Conservation (phyloP, 2,329 filamentous ascomycete species). For the Phyllosticta capitalensis region DNA sequence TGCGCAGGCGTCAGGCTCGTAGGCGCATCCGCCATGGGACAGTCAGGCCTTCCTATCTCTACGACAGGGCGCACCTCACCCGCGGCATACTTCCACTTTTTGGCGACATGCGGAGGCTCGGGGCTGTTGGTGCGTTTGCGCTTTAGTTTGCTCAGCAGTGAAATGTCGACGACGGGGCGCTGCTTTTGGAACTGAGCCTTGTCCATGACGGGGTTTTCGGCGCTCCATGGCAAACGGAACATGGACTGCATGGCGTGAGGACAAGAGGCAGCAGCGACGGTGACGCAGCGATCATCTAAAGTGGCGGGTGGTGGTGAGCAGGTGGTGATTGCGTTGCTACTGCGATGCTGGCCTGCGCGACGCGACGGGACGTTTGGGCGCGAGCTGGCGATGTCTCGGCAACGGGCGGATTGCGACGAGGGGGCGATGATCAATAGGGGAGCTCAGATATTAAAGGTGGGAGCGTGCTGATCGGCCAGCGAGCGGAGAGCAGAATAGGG, state of each 20-base stretch:
- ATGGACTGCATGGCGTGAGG: constrained; percentile 39
- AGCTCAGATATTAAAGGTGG: constrained; percentile 11
- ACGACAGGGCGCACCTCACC: constrained; percentile 16
- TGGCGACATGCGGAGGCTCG: constrained; percentile 26
- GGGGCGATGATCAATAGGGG: constrained; percentile 5
- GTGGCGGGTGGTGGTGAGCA: constrained; percentile 16
- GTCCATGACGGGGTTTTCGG: constrained; percentile 33
- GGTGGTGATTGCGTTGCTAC: constrained; percentile 8
- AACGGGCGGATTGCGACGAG: constrained; percentile 8
- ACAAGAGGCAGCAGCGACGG: constrained; percentile 24
- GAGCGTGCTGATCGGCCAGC: constrained; percentile 6
- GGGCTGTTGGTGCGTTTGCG: constrained; percentile 47
- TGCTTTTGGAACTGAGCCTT: constrained; percentile 33
- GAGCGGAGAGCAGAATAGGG: constrained; percentile 11
- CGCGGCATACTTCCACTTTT: constrained; percentile 22
- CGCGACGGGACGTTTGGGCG: constrained; percentile 10
- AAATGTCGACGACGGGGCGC: constrained; percentile 37
- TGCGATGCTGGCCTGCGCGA: constrained; percentile 7
- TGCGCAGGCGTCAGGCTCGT: neutral
- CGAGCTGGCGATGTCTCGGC: constrained; percentile 11
- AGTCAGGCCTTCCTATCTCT: constrained; percentile 28
- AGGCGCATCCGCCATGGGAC: constrained; percentile 17
- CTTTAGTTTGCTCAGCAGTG: constrained; percentile 45
- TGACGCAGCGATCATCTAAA: constrained; percentile 30
- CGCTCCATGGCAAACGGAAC: constrained; percentile 42